Evolutionary conservation across 306 rosid genomes (phyloP), one percentile per base, ranked within the genome.

Genomic region (Cyclanthera cordifolia): DNA sequence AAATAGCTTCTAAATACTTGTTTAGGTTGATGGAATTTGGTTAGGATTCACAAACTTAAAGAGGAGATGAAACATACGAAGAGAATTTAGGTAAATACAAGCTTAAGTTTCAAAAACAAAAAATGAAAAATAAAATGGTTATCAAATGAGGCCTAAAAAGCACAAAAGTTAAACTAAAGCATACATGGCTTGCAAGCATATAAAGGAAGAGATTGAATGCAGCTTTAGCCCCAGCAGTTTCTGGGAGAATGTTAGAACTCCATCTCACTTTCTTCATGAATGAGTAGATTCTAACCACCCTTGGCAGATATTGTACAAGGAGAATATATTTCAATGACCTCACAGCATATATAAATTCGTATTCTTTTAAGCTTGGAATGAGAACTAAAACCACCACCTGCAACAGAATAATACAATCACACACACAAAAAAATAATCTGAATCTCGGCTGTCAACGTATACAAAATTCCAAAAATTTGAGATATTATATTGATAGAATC

Each of bases 111-210:
- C n/a, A n/a, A n/a, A n/a, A n/a, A n/a, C n/a, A n/a, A n/a, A n/a
- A n/a, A n/a, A n/a, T n/a, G n/a, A n/a, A n/a, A n/a, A n/a, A n/a
- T n/a, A n/a, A n/a, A n/a, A n/a, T n/a, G n/a, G n/a, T n/a, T n/a
- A n/a, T n/a, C n/a, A n/a, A n/a, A n/a, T n/a, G n/a, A n/a, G n/a
- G n/a, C n/a, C 20, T 30, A 58, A 58, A 6, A 3, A 28, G 30
- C 27, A 53, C 15, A 23, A 30, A 17, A 49, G 37, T 21, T 23
- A 15, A 4, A 2, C 14, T 28, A 2, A 17, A 34, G n/a, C 79
- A 20, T 53, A 76, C 79, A 76, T 76, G 72, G 41, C 79, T 70
- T 5, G 67, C 51, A 70, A 76, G 50, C 58, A 70, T 53, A 54
- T 76, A 76, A 5, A 70, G 75, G 16, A 70, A 76, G 47, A 76